Evolutionary conservation across 164 flowering plant genomes (phyloP).

Genomic region (Houttuynia cordata): DNA sequence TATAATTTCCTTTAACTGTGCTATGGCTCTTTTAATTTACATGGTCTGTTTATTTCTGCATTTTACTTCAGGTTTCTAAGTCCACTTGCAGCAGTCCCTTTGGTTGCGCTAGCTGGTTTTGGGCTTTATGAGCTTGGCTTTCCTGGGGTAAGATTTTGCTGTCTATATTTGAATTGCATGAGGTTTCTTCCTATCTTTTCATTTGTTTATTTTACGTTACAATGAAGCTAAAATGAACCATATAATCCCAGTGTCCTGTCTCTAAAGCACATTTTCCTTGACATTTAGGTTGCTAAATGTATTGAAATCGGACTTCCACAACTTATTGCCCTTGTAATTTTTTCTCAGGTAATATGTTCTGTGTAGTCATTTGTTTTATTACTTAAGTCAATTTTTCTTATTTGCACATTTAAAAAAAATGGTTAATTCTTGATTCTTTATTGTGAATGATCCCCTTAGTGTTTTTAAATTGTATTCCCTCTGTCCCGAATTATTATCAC

Average conservation of each 20-base stretch:
- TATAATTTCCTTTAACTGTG: background rate
- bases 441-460: too few species aligned
- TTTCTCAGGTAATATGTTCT: conserved; percentile 54
- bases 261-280: background rate
- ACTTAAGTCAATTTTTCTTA: background rate
- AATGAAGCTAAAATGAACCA: background rate
- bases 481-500: too few species aligned
- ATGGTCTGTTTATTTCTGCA: background rate
- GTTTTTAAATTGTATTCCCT: too few species aligned
- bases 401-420: background rate
- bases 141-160: conserved; percentile 52
- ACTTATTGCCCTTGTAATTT: conserved; percentile 51
- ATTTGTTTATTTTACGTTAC: background rate
- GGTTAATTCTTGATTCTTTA: too few species aligned
- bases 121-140: conserved; percentile 83
- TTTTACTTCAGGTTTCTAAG: conserved; percentile 52
- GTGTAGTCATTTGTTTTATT: background rate
- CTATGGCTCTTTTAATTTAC: background rate
- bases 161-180: background rate
- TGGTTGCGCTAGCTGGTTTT: conserved; percentile 76
- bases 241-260: background rate
- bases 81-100: conserved; percentile 78
- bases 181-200: background rate
- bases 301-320: conserved; percentile 85
- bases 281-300: conserved; percentile 65